Base-by-base conservation (phyloP, 1,139 yeast genomes). In the Taiozyma sp. region DNA sequence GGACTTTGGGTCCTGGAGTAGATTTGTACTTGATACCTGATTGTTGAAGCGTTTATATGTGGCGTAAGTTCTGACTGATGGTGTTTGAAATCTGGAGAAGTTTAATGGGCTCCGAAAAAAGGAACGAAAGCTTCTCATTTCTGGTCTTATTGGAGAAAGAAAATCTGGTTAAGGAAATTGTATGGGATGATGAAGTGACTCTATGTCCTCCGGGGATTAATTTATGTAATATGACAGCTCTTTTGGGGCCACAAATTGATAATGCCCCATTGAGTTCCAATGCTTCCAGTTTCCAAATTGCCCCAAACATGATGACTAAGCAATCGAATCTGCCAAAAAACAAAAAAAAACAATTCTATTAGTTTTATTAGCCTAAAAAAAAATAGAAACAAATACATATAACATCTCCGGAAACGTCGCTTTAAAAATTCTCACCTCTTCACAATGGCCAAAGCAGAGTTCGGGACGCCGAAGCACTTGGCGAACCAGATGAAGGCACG, bases 381-480 rank as follows among this genome's bases (percentile, higher is more conserved):
- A 32, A 19, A 30, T 10, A 24, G 19, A 27, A 9, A 30, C 34
- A 32, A 32, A 2, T n/a, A 32, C 36, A 2, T 6, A 32, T 6
- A 2, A 32, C 16, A 6, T n/a, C 8, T 7, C 34, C 34, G 13
- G 1, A 30, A 30, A 12, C 8, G 7, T 30, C n/a, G 14, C 34
- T n/a, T 2, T 12, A 13, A 4, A 30, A 30, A 14, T 30, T 3
- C 34, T 14, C 34, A 19, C 10, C 13, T 13, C 34, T 4, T 13
- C 27, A 36, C n/a, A 45, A 80, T 79, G 84, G 82, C 73, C 1
- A 72, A 70, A 58, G 90, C 95, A 45, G 95, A 87, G 57, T 69
- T 79, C 43, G 96, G 96, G 7, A 79, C 91, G 2, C 96, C 96
- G n/a, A 89, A 87, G 65, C 83, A 82, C 65, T 73, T 86, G 53